Conservation (phyloP, 345 rosid genomes). For the Ceriops zippeliana region DNA sequence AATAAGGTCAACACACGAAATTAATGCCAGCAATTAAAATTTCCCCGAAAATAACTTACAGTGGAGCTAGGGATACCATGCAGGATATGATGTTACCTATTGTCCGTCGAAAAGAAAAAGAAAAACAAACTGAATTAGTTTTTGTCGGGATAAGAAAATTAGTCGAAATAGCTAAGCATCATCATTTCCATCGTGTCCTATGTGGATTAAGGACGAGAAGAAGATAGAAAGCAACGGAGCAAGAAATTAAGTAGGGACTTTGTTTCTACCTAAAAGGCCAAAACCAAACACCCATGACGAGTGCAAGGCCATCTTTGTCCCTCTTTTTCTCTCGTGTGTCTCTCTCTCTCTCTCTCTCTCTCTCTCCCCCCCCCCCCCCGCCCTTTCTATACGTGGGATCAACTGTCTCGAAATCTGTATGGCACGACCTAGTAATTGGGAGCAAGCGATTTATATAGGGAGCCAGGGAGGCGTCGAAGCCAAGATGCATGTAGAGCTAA, state of each 20-base stretch:
- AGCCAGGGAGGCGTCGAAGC: not conserved
- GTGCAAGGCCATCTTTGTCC: slow-evolving; percentile 20
- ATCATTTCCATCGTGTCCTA: too few species aligned
- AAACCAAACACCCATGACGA: slow-evolving; percentile 19
- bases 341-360: not conserved
- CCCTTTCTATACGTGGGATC: too few species aligned
- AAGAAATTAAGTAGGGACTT: not conserved
- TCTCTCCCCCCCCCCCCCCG: too few species aligned
- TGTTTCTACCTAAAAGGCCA: slow-evolving; percentile 27
- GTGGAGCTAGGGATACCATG: slow-evolving; percentile 30
- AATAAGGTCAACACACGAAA: not conserved
- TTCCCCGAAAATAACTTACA: slow-evolving; percentile 1
- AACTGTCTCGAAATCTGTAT: too few species aligned
- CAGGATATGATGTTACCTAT: slow-evolving; percentile 27
- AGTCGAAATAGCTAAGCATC: not conserved
- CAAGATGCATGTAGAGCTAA: slow-evolving; percentile 28
- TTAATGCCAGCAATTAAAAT: too few species aligned
- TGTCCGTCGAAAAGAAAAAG: not conserved
- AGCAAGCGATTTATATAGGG: slow-evolving; percentile 31
- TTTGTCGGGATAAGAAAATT: not conserved
- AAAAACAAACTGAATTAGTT: not conserved
- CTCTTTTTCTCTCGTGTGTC: not conserved
- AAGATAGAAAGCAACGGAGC: not conserved
- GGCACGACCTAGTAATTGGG: too few species aligned
- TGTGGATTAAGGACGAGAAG: not conserved